Percentiles rank a stretch among this genome's conserved stretches.
These are phyloP conservation scores for Botrytis tulipae DNA, from an alignment of 2,329 filamentous ascomycete species.

Conservation along the genomic window DNA sequence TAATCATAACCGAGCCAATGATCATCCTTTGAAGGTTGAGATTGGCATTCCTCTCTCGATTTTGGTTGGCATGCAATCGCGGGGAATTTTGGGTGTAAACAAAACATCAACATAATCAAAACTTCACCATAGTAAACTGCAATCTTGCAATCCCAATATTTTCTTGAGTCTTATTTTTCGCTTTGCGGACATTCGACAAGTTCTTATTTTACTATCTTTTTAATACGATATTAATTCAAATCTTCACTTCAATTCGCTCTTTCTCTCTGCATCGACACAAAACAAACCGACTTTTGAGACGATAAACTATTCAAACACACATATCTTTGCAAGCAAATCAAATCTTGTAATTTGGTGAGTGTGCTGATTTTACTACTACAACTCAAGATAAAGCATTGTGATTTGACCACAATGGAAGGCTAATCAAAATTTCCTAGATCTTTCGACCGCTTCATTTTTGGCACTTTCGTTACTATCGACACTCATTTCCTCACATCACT, in stretches of 20 bases:
- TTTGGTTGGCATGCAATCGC: background rate
- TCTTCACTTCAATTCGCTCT: constrained; percentile 9
- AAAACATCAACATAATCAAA: constrained; percentile 20
- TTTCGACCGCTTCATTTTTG: constrained; percentile 11
- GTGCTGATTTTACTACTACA: background rate
- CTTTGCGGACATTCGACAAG: background rate
- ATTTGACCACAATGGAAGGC: background rate
- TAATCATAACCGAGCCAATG: background rate
- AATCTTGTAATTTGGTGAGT: background rate
- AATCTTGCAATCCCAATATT: background rate
- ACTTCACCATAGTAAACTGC: background rate
- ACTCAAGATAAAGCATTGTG: background rate
- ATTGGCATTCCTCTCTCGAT: constrained; percentile 16
- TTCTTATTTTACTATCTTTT: background rate
- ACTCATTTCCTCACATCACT: constrained; percentile 5
- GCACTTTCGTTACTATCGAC: background rate
- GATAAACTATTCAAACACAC: background rate
- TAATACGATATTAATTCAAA: background rate
- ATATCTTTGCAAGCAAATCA: background rate
- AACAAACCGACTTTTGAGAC: constrained; percentile 1
- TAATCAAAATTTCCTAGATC: background rate
- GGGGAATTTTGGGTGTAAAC: constrained; percentile 19
- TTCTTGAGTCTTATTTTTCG: background rate
- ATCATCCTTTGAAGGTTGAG: background rate
- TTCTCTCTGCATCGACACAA: constrained; percentile 7